These are phyloP conservation scores for Rhododendron mucronatum DNA, from an alignment of 148 eudicot species.

Conservation along the genomic window DNA sequence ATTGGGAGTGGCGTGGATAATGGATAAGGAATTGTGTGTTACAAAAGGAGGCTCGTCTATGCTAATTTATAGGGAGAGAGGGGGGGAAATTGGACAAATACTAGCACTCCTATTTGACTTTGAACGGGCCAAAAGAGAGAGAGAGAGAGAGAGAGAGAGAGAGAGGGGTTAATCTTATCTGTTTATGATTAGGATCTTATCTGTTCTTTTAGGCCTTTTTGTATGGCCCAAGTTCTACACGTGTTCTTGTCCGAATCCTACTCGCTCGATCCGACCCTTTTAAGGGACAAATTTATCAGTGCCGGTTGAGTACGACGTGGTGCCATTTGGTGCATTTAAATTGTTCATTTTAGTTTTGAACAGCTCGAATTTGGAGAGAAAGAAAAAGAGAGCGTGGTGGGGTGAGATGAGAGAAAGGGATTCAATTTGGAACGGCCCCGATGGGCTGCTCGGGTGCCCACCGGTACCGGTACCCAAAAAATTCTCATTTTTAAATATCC, in stretches of 20 bases:
- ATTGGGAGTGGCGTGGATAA: neutral
- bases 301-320: too few species aligned
- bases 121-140: neutral
- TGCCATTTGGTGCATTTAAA: accelerated
- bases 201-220: neutral
- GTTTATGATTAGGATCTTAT: neutral
- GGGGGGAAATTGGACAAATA: too few species aligned
- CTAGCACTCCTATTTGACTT: neutral
- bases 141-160: neutral
- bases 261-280: too few species aligned
- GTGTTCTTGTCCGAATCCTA: neutral
- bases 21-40: neutral
- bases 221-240: neutral
- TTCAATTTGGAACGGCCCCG: too few species aligned
- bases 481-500: too few species aligned
- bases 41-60: neutral
- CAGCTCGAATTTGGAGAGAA: too few species aligned
- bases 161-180: neutral
- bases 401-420: too few species aligned
- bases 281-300: too few species aligned
- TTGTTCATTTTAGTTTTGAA: too few species aligned
- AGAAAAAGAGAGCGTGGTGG: too few species aligned
- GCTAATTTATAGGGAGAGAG: neutral
- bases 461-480: too few species aligned
- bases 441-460: too few species aligned